Conservation (phyloP, 164 flowering plant species). For the Dillenia turbinata region DNA sequence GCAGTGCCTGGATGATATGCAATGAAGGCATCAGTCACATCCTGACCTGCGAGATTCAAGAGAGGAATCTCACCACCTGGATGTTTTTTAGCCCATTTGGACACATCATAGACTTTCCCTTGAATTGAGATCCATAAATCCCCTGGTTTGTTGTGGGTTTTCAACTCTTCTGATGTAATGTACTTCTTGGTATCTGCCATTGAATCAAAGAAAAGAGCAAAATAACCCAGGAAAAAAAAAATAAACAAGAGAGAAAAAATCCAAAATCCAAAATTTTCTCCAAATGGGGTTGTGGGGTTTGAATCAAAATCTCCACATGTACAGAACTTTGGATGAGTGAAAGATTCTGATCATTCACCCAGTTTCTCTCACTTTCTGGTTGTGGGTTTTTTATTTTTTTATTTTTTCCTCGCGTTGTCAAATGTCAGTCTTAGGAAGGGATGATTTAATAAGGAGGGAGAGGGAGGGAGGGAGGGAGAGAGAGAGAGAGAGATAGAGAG, state of each 20-base stretch:
- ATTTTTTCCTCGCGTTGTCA: too few relatives aligned
- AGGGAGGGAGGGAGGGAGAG: too few relatives aligned
- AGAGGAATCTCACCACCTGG: conserved; percentile 79
- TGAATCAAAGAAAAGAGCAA: neutral
- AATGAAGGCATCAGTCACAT: conserved; percentile 75
- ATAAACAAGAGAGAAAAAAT: neutral
- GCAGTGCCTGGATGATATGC: conserved; percentile 77
- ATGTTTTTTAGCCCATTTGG: conserved; percentile 62
- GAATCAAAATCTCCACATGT: too few relatives aligned
- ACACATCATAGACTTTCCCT: conserved; percentile 75
- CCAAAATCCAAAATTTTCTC: too few relatives aligned
- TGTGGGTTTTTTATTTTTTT: too few relatives aligned
- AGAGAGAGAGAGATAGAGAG: too few relatives aligned
- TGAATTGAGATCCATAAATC: conserved; percentile 92
- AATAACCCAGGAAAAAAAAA: neutral
- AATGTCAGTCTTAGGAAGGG: too few relatives aligned
- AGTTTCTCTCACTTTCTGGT: too few relatives aligned
- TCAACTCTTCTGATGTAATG: conserved; percentile 53
- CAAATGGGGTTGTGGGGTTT: too few relatives aligned
- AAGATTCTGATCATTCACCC: too few relatives aligned
- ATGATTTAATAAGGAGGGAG: too few relatives aligned
- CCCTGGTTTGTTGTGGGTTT: conserved; percentile 47
- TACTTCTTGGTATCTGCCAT: conserved; percentile 41
- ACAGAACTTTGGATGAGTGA: too few relatives aligned
- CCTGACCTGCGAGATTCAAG: conserved; percentile 61